These are phyloP conservation scores for Dipteronia dyeriana DNA, from an alignment of 345 rosid genomes.

Conservation along the genomic window DNA sequence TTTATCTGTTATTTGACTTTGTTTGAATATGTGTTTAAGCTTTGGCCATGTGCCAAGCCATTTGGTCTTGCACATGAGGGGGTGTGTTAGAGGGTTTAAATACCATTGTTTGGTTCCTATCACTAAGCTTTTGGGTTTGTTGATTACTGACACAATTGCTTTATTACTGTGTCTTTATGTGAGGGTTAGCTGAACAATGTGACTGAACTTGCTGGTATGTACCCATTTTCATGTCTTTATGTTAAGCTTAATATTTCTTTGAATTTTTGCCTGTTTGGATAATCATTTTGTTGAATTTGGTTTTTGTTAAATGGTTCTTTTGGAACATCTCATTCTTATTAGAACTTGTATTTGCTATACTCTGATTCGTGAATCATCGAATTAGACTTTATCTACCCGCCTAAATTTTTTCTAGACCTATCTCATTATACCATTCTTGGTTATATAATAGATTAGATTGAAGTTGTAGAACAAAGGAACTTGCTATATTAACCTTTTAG, in stretches of 20 bases:
- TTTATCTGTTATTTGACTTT: no score
- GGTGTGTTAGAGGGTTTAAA: no score
- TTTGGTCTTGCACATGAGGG: no score
- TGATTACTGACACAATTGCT: not conserved
- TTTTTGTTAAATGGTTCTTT: not conserved
- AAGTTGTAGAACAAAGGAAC: not conserved
- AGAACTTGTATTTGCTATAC: not conserved
- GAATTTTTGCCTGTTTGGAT: not conserved
- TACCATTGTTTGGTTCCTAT: no score
- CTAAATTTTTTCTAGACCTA: not conserved
- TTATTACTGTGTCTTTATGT: not conserved
- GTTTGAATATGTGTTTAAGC: no score
- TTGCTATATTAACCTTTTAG: not conserved
- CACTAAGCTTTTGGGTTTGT: no score
- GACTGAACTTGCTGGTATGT: not conserved
- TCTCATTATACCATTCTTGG: not conserved
- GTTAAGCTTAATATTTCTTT: not conserved
- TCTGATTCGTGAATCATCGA: not conserved
- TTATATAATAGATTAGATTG: not conserved
- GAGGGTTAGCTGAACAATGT: not conserved
- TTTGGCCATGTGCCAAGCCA: no score
- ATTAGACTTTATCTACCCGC: not conserved
- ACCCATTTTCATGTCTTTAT: not conserved
- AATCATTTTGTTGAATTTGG: not conserved
- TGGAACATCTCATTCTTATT: slow-evolving; percentile 1